Conservation (phyloP, 164 flowering plant species). For the Cinnamomum micranthum region DNA sequence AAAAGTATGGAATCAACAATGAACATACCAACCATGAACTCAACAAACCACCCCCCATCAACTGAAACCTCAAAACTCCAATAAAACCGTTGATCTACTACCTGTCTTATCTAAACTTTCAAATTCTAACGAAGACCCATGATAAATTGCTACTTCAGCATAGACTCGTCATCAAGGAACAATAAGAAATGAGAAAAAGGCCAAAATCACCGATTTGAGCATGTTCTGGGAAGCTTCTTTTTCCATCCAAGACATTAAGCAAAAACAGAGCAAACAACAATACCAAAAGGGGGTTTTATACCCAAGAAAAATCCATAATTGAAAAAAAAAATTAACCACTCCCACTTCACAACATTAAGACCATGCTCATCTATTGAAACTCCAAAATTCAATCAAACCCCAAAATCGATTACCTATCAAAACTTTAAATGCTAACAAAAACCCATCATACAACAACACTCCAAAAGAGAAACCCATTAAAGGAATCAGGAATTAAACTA, state of each 20-base stretch:
- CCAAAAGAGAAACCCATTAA: background rate
- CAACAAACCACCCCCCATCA: background rate
- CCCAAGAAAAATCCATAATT: too few relatives aligned
- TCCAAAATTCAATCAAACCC: background rate
- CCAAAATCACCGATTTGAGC: too few relatives aligned
- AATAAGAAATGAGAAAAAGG: too few relatives aligned
- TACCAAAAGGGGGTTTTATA: too few relatives aligned
- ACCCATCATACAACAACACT: background rate
- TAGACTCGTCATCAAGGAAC: background rate
- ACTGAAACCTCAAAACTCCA: background rate
- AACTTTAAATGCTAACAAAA: background rate
- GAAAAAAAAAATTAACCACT: too few relatives aligned
- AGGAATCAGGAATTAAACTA: background rate
- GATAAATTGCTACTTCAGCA: background rate
- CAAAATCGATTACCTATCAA: background rate
- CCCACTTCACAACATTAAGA: too few relatives aligned
- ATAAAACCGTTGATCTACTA: background rate
- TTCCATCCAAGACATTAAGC: too few relatives aligned
- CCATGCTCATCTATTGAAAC: background rate
- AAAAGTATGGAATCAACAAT: too few relatives aligned
- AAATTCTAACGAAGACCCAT: background rate
- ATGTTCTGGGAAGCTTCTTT: too few relatives aligned
- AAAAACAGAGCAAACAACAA: too few relatives aligned
- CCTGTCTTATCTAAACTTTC: background rate
- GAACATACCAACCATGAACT: too few relatives aligned